Evolutionary conservation across 768 basidiomycete species (phyloP).

Genomic region (Rhodotorula taiwanensis): DNA sequence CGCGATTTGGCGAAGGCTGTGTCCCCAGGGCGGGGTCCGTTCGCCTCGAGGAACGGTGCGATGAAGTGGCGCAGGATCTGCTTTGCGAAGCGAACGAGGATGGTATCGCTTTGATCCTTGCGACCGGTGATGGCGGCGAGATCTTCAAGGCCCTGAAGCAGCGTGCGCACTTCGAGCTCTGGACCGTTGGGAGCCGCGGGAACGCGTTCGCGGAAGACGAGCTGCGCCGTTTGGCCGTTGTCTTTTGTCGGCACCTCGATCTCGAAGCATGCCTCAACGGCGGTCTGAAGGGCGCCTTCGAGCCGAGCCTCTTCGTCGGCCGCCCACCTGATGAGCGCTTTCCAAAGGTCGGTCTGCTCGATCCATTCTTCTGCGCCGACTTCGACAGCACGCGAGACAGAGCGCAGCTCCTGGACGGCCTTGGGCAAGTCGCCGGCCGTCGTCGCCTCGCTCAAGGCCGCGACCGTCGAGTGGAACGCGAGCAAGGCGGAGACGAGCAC

Average conservation of each 20-base stretch:
- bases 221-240: background rate
- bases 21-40: background rate
- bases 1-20: background rate
- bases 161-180: background rate
- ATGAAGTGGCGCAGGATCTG: conserved; percentile 24
- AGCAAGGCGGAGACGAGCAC: conserved; percentile 18
- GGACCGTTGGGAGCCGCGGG: conserved; percentile 10
- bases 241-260: background rate
- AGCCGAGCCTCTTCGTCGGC: conserved; percentile 22
- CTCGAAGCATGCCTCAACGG: conserved; percentile 27
- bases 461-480: conserved; percentile 10
- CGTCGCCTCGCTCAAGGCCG: conserved; percentile 13
- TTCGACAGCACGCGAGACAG: conserved; percentile 11
- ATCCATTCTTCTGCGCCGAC: conserved; percentile 26
- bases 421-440: conserved; percentile 14
- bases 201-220: background rate
- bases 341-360: conserved; percentile 20
- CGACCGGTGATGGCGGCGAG: conserved; percentile 5
- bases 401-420: conserved; percentile 8
- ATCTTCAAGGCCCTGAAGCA: conserved; percentile 19
- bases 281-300: conserved; percentile 11
- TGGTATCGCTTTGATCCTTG: conserved; percentile 1
- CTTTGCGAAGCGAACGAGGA: conserved; percentile 22
- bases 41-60: conserved; percentile 28
- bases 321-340: conserved; percentile 20